A percentile compares a stretch with the other conserved stretches of the same genome.
phyloP scores from a whole-genome alignment of 176 grass and related monocot species.

The Carex myosuroides region DNA sequence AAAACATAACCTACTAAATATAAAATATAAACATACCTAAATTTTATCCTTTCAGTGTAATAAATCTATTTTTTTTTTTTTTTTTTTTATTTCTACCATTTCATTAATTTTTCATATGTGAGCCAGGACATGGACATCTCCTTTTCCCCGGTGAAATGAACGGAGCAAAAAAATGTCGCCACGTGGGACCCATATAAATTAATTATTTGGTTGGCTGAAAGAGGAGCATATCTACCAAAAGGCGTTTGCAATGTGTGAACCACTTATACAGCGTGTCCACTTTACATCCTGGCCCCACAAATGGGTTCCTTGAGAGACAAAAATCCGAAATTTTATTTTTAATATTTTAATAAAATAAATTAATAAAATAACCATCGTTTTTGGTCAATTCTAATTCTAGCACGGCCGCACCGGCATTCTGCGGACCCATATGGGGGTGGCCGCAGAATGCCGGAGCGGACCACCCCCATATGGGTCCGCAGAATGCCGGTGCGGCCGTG shows the following conservation, averaged over 20 bases:
- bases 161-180: not conserved
- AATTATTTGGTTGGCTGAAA: not conserved
- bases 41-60: not conserved
- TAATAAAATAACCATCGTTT: too few relatives aligned
- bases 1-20: not conserved
- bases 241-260: constrained; percentile 13
- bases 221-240: not conserved
- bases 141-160: not conserved
- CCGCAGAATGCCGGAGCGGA: too few relatives aligned
- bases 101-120: not conserved
- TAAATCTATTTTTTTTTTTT: not conserved
- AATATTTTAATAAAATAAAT: too few relatives aligned
- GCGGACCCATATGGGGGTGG: too few relatives aligned
- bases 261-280: not conserved
- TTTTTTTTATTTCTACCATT: not conserved
- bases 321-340: too few relatives aligned
- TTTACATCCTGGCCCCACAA: not conserved
- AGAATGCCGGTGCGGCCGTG: too few relatives aligned
- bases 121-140: not conserved
- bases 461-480: too few relatives aligned
- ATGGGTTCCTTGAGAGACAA: not conserved
- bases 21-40: not conserved
- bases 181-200: not conserved
- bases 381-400: too few relatives aligned
- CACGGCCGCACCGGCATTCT: too few relatives aligned